These are phyloP conservation scores for Phytopythium oedochilum DNA, from an alignment of 352 stramenopile genomes.

Conservation along the genomic window DNA sequence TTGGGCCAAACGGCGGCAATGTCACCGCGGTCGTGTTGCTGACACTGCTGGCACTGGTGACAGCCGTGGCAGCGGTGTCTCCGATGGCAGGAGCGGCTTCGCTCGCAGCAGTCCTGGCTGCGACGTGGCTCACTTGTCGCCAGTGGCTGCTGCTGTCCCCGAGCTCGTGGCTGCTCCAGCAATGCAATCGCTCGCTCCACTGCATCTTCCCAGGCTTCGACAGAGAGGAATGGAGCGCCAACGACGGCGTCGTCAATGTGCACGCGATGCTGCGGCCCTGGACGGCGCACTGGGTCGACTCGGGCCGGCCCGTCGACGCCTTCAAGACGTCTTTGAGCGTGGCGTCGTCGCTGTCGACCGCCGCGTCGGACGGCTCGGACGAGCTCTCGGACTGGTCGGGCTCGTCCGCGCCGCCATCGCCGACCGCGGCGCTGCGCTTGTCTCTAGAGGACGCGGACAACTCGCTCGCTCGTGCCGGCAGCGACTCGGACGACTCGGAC, in stretches of 20 bases:
- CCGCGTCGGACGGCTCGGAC: constrained; percentile 23
- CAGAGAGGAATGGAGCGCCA: constrained; percentile 45
- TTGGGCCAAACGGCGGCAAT: constrained; percentile 21
- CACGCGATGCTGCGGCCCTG: constrained; percentile 47
- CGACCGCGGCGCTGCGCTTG: not conserved
- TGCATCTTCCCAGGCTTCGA: constrained; percentile 53
- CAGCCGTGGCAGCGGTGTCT: not conserved
- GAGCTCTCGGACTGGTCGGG: constrained; percentile 6
- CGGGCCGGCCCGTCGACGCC: constrained; percentile 13
- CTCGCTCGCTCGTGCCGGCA: not conserved
- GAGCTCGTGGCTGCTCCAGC: constrained; percentile 41
- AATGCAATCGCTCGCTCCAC: constrained; percentile 30
- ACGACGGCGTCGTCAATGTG: constrained; percentile 69
- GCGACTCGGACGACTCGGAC: not conserved
- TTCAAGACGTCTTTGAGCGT: constrained; percentile 20
- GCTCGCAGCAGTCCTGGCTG: not conserved
- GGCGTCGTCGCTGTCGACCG: constrained; percentile 46
- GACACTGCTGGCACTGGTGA: constrained; percentile 1
- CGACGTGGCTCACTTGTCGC: constrained; percentile 1
- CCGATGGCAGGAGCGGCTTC: not conserved
- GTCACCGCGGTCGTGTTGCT: constrained; percentile 2
- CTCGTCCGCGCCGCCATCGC: constrained; percentile 2
- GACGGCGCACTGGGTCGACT: constrained; percentile 25
- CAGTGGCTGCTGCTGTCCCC: constrained; percentile 31
- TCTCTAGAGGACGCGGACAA: not conserved